Evolutionary conservation across 1,284 basidiomycete genomes (phyloP).

Genomic region (Fomitopsis palustris): DNA sequence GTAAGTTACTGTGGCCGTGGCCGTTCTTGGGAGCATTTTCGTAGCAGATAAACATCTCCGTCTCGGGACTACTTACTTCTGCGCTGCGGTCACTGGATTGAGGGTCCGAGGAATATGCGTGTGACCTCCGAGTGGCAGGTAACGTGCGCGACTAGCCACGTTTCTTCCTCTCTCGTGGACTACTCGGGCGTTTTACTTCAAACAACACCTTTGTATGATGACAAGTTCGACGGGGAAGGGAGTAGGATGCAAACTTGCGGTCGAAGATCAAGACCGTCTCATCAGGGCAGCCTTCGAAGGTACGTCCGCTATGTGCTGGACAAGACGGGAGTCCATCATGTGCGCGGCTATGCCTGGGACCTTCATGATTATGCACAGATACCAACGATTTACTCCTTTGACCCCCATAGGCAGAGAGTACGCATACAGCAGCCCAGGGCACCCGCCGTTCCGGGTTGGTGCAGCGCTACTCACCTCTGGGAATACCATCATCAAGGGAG

Average conservation of each 20-base stretch:
- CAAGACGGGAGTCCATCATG: neutral
- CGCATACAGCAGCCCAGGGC: constrained; percentile 52
- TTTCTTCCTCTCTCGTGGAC: neutral
- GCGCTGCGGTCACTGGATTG: too few relatives aligned
- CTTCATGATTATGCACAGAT: neutral
- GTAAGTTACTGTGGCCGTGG: too few relatives aligned
- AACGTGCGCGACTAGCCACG: too few relatives aligned
- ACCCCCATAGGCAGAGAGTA: constrained; percentile 39
- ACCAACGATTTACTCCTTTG: neutral
- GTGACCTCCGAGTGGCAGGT: too few relatives aligned
- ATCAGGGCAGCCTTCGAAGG: constrained; percentile 1
- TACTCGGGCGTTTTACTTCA: neutral
- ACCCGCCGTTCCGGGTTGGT: constrained; percentile 85
- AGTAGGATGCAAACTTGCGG: neutral
- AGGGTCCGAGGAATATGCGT: too few relatives aligned
- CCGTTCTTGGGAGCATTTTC: too few relatives aligned
- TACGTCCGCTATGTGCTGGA: neutral
- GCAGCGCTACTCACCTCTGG: constrained; percentile 68
- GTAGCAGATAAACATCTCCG: too few relatives aligned
- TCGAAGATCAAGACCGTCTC: neutral
- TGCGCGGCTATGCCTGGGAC: too few relatives aligned
- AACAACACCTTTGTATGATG: too few relatives aligned
- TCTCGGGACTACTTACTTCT: too few relatives aligned
- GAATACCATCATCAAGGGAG: constrained; percentile 70
- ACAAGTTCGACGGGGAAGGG: too few relatives aligned